Evolutionary conservation across 2,329 filamentous ascomycete genomes (phyloP), one percentile per base, ranked within the genome.

Genomic region (Aureobasidium sp.): DNA sequence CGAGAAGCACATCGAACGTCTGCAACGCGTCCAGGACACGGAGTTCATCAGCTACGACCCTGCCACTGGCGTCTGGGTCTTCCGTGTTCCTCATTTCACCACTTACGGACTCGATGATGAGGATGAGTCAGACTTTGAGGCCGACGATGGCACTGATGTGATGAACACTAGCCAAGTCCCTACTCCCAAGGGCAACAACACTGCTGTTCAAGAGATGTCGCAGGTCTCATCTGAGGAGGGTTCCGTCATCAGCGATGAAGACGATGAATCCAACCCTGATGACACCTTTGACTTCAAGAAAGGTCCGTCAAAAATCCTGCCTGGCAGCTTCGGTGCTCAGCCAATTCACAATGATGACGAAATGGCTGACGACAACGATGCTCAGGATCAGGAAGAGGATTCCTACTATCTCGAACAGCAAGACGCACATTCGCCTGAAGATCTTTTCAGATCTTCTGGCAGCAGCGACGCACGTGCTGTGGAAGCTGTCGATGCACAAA

Each of bases 1-100:
- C 65, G 83, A 87, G 41, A 96, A 91, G 75, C 94, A 99, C 73
- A 77, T 97, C 61, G 85, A 88, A 64, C 87, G 90, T 59, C 83
- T 99, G 29, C 89, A 86, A 79, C 85, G 83, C 63, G 91, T 97
- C 41, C 78, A 79, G 9, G 87, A 90, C 72, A 97, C 94, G 0
- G 85, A 85, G 4, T 97, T 96, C 69, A 80, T 92, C 68, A 81
- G 82, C 68, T 99, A 97, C 73, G 83, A 95, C 65, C 79, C 81
- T 62, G 81, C 90, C 1, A 91, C 86, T 58, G 94, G 93, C 58
- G 83, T 89, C 50, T 99, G 95, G 95, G 84, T 84, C 15, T 99
- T 99, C 77, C 86, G 81, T 10, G 94, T 99, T n/a, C 86, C 93
- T 69, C 94, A 99, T 74, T 99, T 95, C 74, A 97, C 93, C 1